Percentiles rank a stretch among this genome's conserved stretches.
Conservation (phyloP, 2,329 filamentous ascomycete species). For the Pseudonectria buxi region DNA sequence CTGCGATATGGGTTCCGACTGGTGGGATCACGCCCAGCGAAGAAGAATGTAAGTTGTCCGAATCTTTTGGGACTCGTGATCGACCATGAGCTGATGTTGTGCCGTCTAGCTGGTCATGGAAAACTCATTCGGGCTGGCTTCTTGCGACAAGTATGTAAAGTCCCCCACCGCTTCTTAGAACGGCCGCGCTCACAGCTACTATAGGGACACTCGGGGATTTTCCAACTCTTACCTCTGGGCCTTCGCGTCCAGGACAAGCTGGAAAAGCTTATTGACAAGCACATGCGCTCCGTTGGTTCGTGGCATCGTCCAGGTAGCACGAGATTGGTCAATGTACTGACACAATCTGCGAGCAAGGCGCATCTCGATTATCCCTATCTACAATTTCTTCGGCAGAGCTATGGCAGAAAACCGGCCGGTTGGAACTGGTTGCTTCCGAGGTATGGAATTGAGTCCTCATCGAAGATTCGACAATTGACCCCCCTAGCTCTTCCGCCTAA, state of each 20-base stretch:
- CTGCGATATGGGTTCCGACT: slow-evolving; percentile 73
- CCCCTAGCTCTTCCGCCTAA: slow-evolving; percentile 66
- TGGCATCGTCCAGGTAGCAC: neutral
- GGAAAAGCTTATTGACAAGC: slow-evolving; percentile 75
- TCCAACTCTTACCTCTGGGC: slow-evolving; percentile 84
- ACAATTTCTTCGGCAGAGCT: slow-evolving; percentile 78
- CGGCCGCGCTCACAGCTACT: slow-evolving; percentile 3
- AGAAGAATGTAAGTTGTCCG: slow-evolving; percentile 40
- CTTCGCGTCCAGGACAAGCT: slow-evolving; percentile 83
- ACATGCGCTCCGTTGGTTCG: slow-evolving; percentile 71
- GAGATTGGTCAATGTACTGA: slow-evolving; percentile 3
- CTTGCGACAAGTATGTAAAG: slow-evolving; percentile 55
- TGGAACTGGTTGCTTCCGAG: slow-evolving; percentile 67
- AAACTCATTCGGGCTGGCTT: slow-evolving; percentile 67
- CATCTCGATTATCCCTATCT: slow-evolving; percentile 76
- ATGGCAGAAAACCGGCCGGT: slow-evolving; percentile 77
- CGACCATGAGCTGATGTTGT: slow-evolving; percentile 12
- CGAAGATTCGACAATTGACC: slow-evolving; percentile 16
- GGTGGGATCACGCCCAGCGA: slow-evolving; percentile 56
- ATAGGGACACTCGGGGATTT: slow-evolving; percentile 80
- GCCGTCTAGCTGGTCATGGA: slow-evolving; percentile 50
- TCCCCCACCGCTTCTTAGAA: neutral
- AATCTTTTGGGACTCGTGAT: neutral
- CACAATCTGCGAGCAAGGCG: slow-evolving; percentile 40
- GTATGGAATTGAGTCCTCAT: slow-evolving; percentile 33